A percentile compares a stretch with the other conserved stretches of the same genome.
Conservation (phyloP, 1,139 yeast genomes). For the Zhuliangozyma parablackwelliae region DNA sequence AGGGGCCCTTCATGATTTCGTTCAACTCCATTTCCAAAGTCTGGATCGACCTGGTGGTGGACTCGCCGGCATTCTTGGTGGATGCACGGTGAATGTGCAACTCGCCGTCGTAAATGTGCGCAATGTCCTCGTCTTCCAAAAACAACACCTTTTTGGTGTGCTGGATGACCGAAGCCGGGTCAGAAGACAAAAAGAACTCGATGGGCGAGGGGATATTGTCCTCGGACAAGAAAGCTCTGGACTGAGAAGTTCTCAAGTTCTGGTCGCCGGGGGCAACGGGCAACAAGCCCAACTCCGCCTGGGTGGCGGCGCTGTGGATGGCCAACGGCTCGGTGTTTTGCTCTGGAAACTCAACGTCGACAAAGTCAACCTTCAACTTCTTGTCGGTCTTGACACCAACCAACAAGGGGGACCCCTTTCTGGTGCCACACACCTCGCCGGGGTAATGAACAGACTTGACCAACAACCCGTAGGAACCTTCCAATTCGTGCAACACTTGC, state of each 20-base stretch:
- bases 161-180: constrained; percentile 96
- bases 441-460: constrained; percentile 92
- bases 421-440: constrained; percentile 92
- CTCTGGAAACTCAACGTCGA: constrained; percentile 95
- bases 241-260: constrained; percentile 79
- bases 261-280: constrained; percentile 44
- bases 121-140: constrained; percentile 97
- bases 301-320: constrained; percentile 7
- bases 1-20: constrained; percentile 97
- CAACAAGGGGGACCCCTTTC: constrained; percentile 96
- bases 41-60: constrained; percentile 92
- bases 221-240: constrained; percentile 87
- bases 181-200: constrained; percentile 94
- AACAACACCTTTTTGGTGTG: constrained; percentile 96
- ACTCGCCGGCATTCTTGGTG: constrained; percentile 82
- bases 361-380: constrained; percentile 95
- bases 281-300: constrained; percentile 26
- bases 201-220: constrained; percentile 93
- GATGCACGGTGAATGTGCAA: constrained; percentile 92
- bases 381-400: constrained; percentile 96
- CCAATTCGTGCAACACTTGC: constrained; percentile 86
- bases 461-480: constrained; percentile 95
- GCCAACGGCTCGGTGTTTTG: constrained; percentile 20
- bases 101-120: constrained; percentile 97
- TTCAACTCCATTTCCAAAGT: constrained; percentile 96